Base-by-base conservation (phyloP, 176 grass and related monocot species). In the Guadua angustifolia region DNA sequence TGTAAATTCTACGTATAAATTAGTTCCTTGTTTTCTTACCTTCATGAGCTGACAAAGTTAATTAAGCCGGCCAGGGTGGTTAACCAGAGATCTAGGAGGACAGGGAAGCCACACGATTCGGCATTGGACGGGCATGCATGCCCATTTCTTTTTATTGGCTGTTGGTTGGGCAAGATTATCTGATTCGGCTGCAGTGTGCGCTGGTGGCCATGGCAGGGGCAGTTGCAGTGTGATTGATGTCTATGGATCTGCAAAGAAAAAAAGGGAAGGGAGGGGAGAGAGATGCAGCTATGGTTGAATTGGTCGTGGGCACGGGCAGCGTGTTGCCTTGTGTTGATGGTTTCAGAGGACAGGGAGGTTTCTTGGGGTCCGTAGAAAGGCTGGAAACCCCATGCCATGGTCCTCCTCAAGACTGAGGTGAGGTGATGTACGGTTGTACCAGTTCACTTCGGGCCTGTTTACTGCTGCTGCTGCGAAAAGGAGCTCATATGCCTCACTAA, bases 191-290 rank as follows among this genome's bases (percentile, higher is more conserved):
- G 55, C 73, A 42, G 71, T 51, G 71, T 51, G 42, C 26, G 7
- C n/a, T 40, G 57, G 79, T 43, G 49, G 79, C 78, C 78, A 69
- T 24, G 84, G 56, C 45, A 62, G 74, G 3, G 52, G 64, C 74
- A 78, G 83, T 47, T 60, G 74, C 83, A 85, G 40, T 55, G 16
- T 29, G 47, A n/a, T n/a, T n/a, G n/a, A 65, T 84, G 72, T 76
- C 72, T 74, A 75, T 45, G 57, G 49, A 45, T 65, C 61, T 56
- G 72, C 35, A 50, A 79, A 38, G 62, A 32, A 51, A 66, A n/a
- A 79, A 50, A 33, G 1, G 8, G 21, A 65, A 79, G 36, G 47
- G 0, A 22, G 52, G 7, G 9, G 17, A 19, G 2, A 52, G 71
- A 42, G 43, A 53, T 21, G 4, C 40, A 21, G 2, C 21, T 8